phyloP scores from a whole-genome alignment of 2,329 filamentous ascomycete species.

The Madurella fahalii region DNA sequence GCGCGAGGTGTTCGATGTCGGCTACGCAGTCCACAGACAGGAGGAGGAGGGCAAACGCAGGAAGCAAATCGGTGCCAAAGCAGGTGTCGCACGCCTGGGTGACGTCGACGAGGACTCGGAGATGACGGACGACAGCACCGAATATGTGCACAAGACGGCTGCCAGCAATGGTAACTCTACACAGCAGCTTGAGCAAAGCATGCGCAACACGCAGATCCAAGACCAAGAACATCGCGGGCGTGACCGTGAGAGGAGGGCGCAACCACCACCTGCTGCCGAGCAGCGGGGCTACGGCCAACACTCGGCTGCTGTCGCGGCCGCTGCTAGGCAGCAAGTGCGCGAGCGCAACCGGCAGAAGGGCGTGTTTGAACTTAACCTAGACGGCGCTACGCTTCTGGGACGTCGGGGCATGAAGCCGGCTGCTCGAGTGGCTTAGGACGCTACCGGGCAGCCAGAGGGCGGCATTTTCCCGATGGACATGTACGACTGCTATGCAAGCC shows the following conservation, averaged over 20 bases:
- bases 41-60: slow-evolving; percentile 92
- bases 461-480: neutral
- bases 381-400: slow-evolving; percentile 84
- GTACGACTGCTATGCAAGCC: neutral
- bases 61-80: slow-evolving; percentile 75
- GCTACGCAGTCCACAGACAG: slow-evolving; percentile 95
- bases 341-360: slow-evolving; percentile 67
- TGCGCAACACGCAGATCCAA: slow-evolving; percentile 75
- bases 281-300: slow-evolving; percentile 83
- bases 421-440: slow-evolving; percentile 37
- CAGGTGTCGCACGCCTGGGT: slow-evolving; percentile 52
- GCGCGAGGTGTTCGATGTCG: slow-evolving; percentile 94
- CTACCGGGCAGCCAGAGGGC: neutral
- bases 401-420: slow-evolving; percentile 57
- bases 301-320: slow-evolving; percentile 75
- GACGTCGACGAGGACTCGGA: slow-evolving; percentile 52
- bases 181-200: slow-evolving; percentile 75
- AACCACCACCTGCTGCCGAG: slow-evolving; percentile 30
- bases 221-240: slow-evolving; percentile 51
- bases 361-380: slow-evolving; percentile 85
- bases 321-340: slow-evolving; percentile 73
- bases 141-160: slow-evolving; percentile 35
- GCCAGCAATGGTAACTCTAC: slow-evolving; percentile 39
- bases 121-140: slow-evolving; percentile 60
- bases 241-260: slow-evolving; percentile 41